phyloP scores from a whole-genome alignment of 2,329 filamentous ascomycete genomes.

The Epichloe elymi region DNA sequence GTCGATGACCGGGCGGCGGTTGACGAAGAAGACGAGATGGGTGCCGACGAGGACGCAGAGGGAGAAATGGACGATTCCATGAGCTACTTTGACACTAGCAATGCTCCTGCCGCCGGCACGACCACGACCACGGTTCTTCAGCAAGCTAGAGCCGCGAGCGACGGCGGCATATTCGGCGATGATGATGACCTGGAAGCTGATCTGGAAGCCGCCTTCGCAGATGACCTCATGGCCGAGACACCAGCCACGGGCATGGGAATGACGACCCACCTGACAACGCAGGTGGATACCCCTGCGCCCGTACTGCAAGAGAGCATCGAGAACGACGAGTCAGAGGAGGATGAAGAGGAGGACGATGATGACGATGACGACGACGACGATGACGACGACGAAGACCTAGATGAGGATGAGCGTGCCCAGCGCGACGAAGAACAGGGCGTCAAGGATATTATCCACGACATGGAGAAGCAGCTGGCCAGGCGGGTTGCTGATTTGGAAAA shows the following conservation, averaged over 20 bases:
- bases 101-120: slow-evolving; percentile 12
- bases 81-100: slow-evolving; percentile 24
- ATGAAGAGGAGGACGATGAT: slow-evolving; percentile 30
- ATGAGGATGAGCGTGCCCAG: slow-evolving; percentile 38
- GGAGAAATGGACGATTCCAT: slow-evolving; percentile 32
- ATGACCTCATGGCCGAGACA: slow-evolving; percentile 25
- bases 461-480: slow-evolving; percentile 36
- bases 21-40: slow-evolving; percentile 21
- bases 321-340: slow-evolving; percentile 27
- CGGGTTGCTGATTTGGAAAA: slow-evolving; percentile 31
- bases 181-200: slow-evolving; percentile 42
- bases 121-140: too few species aligned
- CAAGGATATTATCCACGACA: slow-evolving; percentile 39
- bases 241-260: slow-evolving; percentile 29
- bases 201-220: slow-evolving; percentile 39
- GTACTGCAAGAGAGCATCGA: slow-evolving; percentile 31
- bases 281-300: slow-evolving; percentile 31
- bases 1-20: slow-evolving; percentile 39
- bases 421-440: slow-evolving; percentile 40
- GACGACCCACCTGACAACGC: slow-evolving; percentile 31
- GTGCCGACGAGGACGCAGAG: slow-evolving; percentile 38
- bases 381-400: slow-evolving; percentile 36
- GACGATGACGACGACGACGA: slow-evolving; percentile 32
- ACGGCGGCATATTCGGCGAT: slow-evolving; percentile 17
- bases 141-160: slow-evolving; percentile 6